Evolutionary conservation across 2,329 filamentous ascomycete genomes (phyloP), one percentile per base, ranked within the genome.

Genomic region (Cladophialophora carrionii): DNA sequence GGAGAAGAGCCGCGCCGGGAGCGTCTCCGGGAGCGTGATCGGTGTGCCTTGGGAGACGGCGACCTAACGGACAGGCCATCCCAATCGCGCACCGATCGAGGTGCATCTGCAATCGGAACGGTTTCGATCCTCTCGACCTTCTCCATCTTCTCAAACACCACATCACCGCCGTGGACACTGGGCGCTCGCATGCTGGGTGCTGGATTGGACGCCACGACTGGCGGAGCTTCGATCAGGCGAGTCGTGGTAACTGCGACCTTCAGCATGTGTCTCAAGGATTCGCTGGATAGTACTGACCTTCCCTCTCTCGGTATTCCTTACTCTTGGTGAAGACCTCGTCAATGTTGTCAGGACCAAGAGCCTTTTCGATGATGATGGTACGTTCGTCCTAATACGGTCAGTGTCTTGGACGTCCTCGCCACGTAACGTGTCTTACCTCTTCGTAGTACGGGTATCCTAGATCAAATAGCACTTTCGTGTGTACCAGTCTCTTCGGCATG

Each of bases 311-410:
- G 78, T 91, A 92, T 34, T 89, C 87, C 73, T 92, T 90, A 76
- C 91, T 96, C 57, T 92, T 82, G 72, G 87, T 89, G 72, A 97
- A 90, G 52, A 97, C 83, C 73, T 96, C 90, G 71, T 97, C 92
- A 68, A 97, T 97, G 72, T 96, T 92, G 20, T 94, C 87, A 72
- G 96, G 93, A 17, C 91, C 90, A 4, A 98, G 83, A 9, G 94
- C 93, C 74, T 91, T 89, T 71, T 90, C 87, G 37, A 98, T 87
- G 59, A 96, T 85, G 71, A 95, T 87, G 24, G 89, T 90, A 51
- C 67, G 68, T 71, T 90, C 88, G 46, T 90, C 91, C 90, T 95
- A 70, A 7, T 6, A 51, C 43, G 49, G 65, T 57, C 41, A 37
- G 62, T 59, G 69, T 84, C 66, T 60, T 51, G 22, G 9, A 57